Conservation (phyloP, 192 early-diverging fungal species). For the Spizellomyces sp. region DNA sequence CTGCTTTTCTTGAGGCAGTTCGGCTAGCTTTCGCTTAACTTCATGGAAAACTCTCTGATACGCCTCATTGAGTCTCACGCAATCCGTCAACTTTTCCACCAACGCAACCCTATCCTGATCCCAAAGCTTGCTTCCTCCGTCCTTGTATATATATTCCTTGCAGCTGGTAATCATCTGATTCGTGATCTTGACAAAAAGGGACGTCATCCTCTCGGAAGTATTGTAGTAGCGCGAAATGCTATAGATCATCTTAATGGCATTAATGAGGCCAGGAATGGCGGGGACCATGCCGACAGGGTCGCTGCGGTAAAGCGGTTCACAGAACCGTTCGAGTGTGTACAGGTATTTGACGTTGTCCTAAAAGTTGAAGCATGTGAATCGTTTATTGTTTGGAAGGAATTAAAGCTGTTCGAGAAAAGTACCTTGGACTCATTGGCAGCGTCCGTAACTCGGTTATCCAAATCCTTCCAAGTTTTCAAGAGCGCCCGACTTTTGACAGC, state of each 20-base stretch:
- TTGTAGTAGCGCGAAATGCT: constrained; percentile 69
- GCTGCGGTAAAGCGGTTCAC: constrained; percentile 62
- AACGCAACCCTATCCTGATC: constrained; percentile 58
- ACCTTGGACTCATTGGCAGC: constrained; percentile 71
- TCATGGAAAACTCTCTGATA: constrained; percentile 68
- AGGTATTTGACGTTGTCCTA: constrained; percentile 71
- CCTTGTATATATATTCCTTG: constrained; percentile 70
- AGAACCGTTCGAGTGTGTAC: constrained; percentile 68
- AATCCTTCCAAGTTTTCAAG: constrained; percentile 65
- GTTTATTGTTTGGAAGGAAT: background rate
- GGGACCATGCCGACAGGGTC: constrained; percentile 68
- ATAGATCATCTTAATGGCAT: constrained; percentile 73
- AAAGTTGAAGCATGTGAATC: background rate
- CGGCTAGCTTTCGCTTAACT: constrained; percentile 62
- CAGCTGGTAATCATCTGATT: constrained; percentile 73
- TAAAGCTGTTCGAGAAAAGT: background rate
- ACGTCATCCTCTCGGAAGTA: constrained; percentile 70
- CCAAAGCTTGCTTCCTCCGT: constrained; percentile 66
- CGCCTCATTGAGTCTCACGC: constrained; percentile 62
- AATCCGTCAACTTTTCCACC: constrained; percentile 58
- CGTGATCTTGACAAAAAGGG: constrained; percentile 68
- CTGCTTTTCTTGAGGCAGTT: constrained; percentile 65
- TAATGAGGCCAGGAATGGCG: constrained; percentile 67
- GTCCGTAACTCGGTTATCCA: constrained; percentile 67
- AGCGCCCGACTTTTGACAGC: constrained; percentile 57